Conservation (phyloP, 495 filamentous ascomycete species). For the Neurospora tetrasperma region DNA sequence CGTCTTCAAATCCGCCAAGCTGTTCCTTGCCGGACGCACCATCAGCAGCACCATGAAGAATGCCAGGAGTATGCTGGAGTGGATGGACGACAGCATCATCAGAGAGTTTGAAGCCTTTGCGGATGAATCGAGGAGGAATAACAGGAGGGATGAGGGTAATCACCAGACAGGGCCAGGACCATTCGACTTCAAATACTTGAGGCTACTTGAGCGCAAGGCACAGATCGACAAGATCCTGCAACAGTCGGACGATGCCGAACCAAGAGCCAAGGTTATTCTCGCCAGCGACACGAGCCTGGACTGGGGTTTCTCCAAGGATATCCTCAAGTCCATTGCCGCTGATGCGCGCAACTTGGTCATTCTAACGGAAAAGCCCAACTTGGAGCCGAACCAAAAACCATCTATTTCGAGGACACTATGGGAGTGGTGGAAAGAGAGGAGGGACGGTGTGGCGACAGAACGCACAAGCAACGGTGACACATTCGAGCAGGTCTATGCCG, state of each 20-base stretch:
- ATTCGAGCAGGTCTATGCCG: conserved; percentile 54
- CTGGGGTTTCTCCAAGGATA: conserved; percentile 92
- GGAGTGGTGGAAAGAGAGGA: conserved; percentile 62
- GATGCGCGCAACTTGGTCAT: conserved; percentile 74
- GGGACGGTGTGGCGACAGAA: conserved; percentile 52
- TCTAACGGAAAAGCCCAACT: conserved; percentile 58
- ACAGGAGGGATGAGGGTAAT: conserved; percentile 28
- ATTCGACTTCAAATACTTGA: conserved; percentile 83
- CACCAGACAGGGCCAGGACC: conserved; percentile 50
- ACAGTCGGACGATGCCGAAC: conserved; percentile 25
- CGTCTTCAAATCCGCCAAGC: conserved; percentile 53
- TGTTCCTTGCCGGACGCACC: conserved; percentile 77
- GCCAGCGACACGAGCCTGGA: conserved; percentile 83
- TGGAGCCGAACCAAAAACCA: conserved; percentile 23
- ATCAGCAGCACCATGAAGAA: conserved; percentile 75
- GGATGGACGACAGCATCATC: conserved; percentile 94
- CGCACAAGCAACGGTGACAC: conserved; percentile 46
- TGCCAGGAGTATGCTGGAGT: conserved; percentile 92
- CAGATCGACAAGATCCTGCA: conserved; percentile 56
- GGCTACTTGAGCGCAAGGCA: conserved; percentile 64
- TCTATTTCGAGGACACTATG: conserved; percentile 52
- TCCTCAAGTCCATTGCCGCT: conserved; percentile 60
- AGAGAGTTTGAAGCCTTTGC: conserved; percentile 79
- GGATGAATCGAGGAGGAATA: conserved; percentile 34
- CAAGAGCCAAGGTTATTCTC: conserved; percentile 64